Evolutionary conservation across 2,329 filamentous ascomycete genomes (phyloP).

Genomic region (Penicillium sp.): DNA sequence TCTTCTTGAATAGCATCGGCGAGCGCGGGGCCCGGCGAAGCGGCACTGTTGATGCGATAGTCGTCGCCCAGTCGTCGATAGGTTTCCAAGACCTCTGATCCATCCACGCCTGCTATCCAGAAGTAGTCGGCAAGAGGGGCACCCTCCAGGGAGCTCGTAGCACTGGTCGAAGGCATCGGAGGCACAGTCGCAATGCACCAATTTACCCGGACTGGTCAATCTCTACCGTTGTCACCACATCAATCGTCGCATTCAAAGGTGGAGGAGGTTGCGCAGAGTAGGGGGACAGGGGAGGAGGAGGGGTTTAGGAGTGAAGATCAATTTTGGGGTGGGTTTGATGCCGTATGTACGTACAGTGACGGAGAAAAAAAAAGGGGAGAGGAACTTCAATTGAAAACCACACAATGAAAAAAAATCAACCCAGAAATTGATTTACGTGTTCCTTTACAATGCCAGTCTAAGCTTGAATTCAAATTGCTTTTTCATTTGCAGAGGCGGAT

Average conservation of each 20-base stretch:
- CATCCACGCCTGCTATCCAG: constrained; percentile 57
- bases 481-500: constrained; percentile 15
- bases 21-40: constrained; percentile 39
- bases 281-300: constrained; percentile 12
- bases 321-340: constrained; percentile 19
- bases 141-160: constrained; percentile 42
- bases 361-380: constrained; percentile 8
- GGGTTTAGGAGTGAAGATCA: constrained; percentile 24
- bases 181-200: constrained; percentile 14
- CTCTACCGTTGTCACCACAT: constrained; percentile 20
- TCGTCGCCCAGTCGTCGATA: constrained; percentile 44
- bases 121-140: constrained; percentile 65
- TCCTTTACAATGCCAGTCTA: background rate
- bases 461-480: constrained; percentile 2
- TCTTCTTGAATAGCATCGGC: constrained; percentile 63
- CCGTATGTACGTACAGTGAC: constrained; percentile 4
- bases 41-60: constrained; percentile 38
- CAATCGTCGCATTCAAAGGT: constrained; percentile 10
- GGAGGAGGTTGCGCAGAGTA: background rate
- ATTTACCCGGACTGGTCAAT: constrained; percentile 14
- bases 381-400: background rate
- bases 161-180: constrained; percentile 30
- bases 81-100: constrained; percentile 46
- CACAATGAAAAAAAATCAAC: background rate
- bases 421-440: background rate